Evolutionary conservation across 257 asterid species (phyloP), one percentile per base, ranked within the genome.

Genomic region (Solanum tarijense): DNA sequence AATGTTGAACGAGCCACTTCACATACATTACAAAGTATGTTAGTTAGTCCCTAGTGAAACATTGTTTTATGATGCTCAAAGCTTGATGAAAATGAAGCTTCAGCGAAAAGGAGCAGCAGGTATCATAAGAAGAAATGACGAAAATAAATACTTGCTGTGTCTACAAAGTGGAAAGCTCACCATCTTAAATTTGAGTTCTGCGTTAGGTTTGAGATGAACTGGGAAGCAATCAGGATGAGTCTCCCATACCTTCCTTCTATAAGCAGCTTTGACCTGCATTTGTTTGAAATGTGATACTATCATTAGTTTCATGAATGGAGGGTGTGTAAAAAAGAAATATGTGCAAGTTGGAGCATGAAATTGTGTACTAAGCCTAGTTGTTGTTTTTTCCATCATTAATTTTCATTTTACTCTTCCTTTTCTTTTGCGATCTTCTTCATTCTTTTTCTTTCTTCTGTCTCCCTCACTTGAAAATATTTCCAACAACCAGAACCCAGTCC

Each of bases 191-290:
- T 90, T 88, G 88, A 86, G 88, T 89, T 94, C 98, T 14, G 96
- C 96, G 12, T 23, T 18, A 86, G 94, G 87, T 89, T 93, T 94
- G 10, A 86, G 90, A 83, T 91, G 93, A 84, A 83, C 88, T 5
- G 95, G 94, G 87, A 94, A 95, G 87, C 96, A 95, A 92, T 95
- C 98, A 4, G 98, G 98, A 88, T 95, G 98, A 88, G 95, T 92
- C 90, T 92, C 97, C 95, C 92, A 91, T 78, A 88, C 97, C 92
- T 91, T 94, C 78, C 81, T 89, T 90, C 89, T 92, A 91, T 94
- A 95, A 12, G 98, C 97, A 81, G 93, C 91, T 90, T 95, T 95
- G n/a, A 95, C 89, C 98, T 95, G 86, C 85, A 82, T 18, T 48
- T 29, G 85, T 29, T 81, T 27, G 69, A 46, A 84, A 62, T 55